phyloP scores from a whole-genome alignment of 1,284 basidiomycete genomes.

The Moesziomyces sp. region DNA sequence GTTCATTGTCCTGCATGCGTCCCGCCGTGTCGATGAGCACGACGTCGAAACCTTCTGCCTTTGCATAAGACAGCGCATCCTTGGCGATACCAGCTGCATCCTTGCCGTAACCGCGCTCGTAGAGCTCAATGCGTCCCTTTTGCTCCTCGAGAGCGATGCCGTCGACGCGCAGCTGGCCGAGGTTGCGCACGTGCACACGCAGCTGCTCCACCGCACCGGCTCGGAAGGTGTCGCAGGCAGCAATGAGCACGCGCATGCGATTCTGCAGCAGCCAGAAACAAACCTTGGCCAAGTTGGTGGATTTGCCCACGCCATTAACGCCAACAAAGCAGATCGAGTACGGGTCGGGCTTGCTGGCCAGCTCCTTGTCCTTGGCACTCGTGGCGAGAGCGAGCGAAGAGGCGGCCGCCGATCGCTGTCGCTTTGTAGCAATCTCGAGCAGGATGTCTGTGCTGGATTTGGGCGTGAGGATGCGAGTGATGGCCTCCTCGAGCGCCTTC shows the following conservation, averaged over 20 bases:
- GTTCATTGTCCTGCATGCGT: slow-evolving; percentile 68
- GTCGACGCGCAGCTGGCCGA: slow-evolving; percentile 78
- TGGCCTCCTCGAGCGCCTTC: slow-evolving; percentile 81
- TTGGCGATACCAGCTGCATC: slow-evolving; percentile 97
- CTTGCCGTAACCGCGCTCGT: slow-evolving; percentile 96
- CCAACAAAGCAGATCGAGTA: slow-evolving; percentile 97
- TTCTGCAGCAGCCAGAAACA: slow-evolving; percentile 99
- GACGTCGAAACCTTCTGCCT: slow-evolving; percentile 61
- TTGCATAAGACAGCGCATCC: slow-evolving; percentile 78
- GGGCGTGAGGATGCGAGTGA: slow-evolving; percentile 94
- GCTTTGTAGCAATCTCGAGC: slow-evolving; percentile 74
- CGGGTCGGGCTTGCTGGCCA: slow-evolving; percentile 74
- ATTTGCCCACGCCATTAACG: slow-evolving; percentile 99
- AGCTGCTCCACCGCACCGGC: slow-evolving; percentile 98
- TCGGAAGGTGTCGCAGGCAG: slow-evolving; percentile 98
- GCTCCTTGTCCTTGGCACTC: slow-evolving; percentile 66
- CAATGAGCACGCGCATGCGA: slow-evolving; percentile 89
- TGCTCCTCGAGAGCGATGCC: slow-evolving; percentile 69
- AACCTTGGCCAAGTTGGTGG: slow-evolving; percentile 96
- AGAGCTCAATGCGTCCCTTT: slow-evolving; percentile 85
- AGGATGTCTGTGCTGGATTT: slow-evolving; percentile 96
- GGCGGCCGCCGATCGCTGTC: slow-evolving; percentile 50
- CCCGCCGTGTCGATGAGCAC: slow-evolving; percentile 67
- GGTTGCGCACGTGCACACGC: slow-evolving; percentile 92
- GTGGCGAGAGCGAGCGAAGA: slow-evolving; percentile 66